Base-by-base conservation (phyloP, 306 rosid genomes). In the Ormosia emarginata region DNA sequence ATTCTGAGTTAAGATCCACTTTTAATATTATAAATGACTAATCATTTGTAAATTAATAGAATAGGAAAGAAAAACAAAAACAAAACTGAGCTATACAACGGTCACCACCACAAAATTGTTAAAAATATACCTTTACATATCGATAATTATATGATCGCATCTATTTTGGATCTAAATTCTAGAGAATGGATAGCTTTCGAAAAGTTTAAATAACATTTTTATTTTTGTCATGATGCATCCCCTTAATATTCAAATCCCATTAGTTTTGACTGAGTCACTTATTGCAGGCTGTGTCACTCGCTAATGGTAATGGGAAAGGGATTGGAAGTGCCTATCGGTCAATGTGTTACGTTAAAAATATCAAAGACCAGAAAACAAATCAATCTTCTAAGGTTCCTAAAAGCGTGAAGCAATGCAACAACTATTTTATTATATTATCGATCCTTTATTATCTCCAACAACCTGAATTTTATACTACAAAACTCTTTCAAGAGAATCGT, bases 331-430 rank as follows among this genome's bases (percentile, higher is more conserved):
- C 50, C 82, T 43, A 47, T 74, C 86, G 85, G 89, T 34, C 86
- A 76, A 79, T 62, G 75, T 47, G 74, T 67, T 67, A 62, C 84
- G 69, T 82, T 3, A 86, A 68, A 88, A 78, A 72, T 56, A 79
- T 83, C 71, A 43, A 71, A 55, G 9, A 53, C 76, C 34, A 53
- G n/a, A 78, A 79, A 41, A 59, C 64, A 83, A 74, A 46, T 62
- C 34, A 73, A 44, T 84, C 66, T 85, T 87, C 78, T 75, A 77
- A 85, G 77, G 82, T 82, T 37, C 32, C 56, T 78, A 71, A 78
- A 79, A 87, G 90, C 92, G 95, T 89, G 92, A 91, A 91, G 93
- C 88, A 91, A 91, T 61, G 86, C 73, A 81, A 75, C 84, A 62
- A 50, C 84, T 81, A 63, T 78, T 72, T 56, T 46, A 24, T 0